phyloP scores from a whole-genome alignment of 1,139 yeast species.

The Saccharomyces hybrid region DNA sequence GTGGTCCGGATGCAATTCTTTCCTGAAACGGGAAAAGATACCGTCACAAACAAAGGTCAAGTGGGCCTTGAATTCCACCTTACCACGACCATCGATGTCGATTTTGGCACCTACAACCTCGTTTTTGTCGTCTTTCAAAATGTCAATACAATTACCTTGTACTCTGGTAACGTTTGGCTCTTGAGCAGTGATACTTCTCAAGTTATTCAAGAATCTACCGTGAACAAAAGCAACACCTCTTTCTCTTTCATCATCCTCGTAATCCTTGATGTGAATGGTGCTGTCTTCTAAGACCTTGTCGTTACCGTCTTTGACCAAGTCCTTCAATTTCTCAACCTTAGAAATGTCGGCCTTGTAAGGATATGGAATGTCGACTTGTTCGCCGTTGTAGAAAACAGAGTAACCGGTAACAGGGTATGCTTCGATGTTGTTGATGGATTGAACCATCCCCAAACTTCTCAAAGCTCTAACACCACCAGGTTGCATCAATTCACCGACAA shows the following conservation, averaged over 20 bases:
- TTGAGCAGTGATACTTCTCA: slow-evolving; percentile 57
- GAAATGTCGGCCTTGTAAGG: slow-evolving; percentile 52
- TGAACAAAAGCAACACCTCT: slow-evolving; percentile 87
- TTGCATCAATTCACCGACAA: slow-evolving; percentile 94
- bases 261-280: slow-evolving; percentile 42
- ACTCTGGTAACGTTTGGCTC: slow-evolving; percentile 69
- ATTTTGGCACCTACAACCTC: slow-evolving; percentile 63
- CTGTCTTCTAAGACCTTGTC: slow-evolving; percentile 45
- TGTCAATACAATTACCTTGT: slow-evolving; percentile 71
- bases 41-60: slow-evolving; percentile 86
- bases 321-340: slow-evolving; percentile 43
- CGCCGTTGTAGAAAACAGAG: slow-evolving; percentile 59
- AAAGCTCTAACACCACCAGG: slow-evolving; percentile 89
- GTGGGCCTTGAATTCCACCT: slow-evolving; percentile 44
- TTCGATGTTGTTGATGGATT: slow-evolving; percentile 71
- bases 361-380: slow-evolving; percentile 56
- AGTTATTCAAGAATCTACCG: slow-evolving; percentile 74
- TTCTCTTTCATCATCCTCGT: slow-evolving; percentile 57
- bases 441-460: slow-evolving; percentile 70
- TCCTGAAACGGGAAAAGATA: slow-evolving; percentile 86
- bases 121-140: slow-evolving; percentile 46
- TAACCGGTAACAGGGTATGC: slow-evolving; percentile 79
- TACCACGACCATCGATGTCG: slow-evolving; percentile 34
- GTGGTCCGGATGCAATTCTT: slow-evolving; percentile 50
- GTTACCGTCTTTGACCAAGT: slow-evolving; percentile 48